Conservation (phyloP, 768 basidiomycete genomes). For the Lyophyllum shimeji region DNA sequence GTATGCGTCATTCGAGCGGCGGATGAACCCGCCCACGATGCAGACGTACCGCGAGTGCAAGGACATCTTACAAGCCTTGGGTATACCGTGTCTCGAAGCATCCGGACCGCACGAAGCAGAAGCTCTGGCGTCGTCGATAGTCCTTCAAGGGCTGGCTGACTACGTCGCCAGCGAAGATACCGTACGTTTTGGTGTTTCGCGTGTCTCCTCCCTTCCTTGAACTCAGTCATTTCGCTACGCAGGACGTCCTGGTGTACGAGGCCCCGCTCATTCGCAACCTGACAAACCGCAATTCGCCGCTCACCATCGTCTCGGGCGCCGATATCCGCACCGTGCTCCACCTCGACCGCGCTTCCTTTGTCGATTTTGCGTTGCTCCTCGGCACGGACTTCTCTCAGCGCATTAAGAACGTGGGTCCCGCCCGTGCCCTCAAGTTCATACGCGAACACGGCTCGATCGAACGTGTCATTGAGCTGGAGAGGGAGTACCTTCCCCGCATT, state of each 20-base stretch:
- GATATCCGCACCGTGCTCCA: constrained; percentile 57
- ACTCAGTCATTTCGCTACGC: constrained; percentile 1
- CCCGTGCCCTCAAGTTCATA: constrained; percentile 75
- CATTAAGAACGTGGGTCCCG: constrained; percentile 79
- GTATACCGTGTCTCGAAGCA: constrained; percentile 74
- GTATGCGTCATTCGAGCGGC: constrained; percentile 63
- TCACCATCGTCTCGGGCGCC: constrained; percentile 62
- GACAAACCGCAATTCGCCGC: constrained; percentile 55
- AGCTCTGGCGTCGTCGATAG: constrained; percentile 78
- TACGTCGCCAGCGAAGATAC: constrained; percentile 92
- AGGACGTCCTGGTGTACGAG: constrained; percentile 84
- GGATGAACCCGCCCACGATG: constrained; percentile 58
- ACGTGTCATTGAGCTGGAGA: constrained; percentile 51
- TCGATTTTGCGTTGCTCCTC: constrained; percentile 86
- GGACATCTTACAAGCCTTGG: constrained; percentile 73
- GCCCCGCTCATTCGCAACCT: constrained; percentile 82
- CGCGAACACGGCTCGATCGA: constrained; percentile 73
- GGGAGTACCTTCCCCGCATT: constrained; percentile 50
- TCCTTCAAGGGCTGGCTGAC: constrained; percentile 73
- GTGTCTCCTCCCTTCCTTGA: constrained; percentile 4
- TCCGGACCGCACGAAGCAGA: constrained; percentile 80
- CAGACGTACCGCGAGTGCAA: constrained; percentile 71
- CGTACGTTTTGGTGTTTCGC: constrained; percentile 35
- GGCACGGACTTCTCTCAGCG: constrained; percentile 91
- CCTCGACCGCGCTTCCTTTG: constrained; percentile 56